Evolutionary conservation across 176 grass and related monocot species (phyloP).

Genomic region (Rhipidocladum racemiflorum): DNA sequence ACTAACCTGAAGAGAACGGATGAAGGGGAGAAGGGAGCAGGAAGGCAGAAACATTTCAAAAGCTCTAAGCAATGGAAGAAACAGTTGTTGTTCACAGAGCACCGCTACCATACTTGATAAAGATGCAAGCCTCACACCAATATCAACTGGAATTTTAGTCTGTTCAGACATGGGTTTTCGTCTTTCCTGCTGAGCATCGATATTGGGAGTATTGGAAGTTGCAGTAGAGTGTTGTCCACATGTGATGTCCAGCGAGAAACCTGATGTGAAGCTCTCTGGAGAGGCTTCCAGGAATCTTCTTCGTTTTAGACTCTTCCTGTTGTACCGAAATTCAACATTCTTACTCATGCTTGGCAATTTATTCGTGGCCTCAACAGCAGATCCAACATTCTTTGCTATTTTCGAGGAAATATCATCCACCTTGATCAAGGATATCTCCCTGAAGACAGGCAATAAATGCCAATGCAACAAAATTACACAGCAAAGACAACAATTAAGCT

Average conservation of each 20-base stretch:
- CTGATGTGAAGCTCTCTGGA: conserved; percentile 31
- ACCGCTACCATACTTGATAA: conserved; percentile 89
- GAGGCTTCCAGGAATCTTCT: conserved; percentile 54
- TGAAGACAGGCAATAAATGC: conserved; percentile 29
- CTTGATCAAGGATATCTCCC: conserved; percentile 71
- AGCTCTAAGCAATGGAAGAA: conserved; percentile 82
- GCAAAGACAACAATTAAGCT: conserved; percentile 32
- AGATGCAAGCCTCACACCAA: conserved; percentile 65
- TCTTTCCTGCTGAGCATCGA: conserved; percentile 45
- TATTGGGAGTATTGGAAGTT: conserved; percentile 33
- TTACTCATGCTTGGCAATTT: conserved; percentile 55
- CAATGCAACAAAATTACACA: conserved; percentile 38
- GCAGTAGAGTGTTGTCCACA: conserved; percentile 31
- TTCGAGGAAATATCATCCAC: conserved; percentile 63
- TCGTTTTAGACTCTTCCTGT: conserved; percentile 85
- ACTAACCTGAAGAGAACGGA: conserved; percentile 85
- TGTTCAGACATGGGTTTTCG: conserved; percentile 34
- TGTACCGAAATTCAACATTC: conserved; percentile 67
- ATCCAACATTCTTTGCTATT: conserved; percentile 73
- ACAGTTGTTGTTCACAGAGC: conserved; percentile 85
- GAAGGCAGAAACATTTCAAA: conserved; percentile 97
- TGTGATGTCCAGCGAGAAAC: conserved; percentile 27
- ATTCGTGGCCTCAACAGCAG: conserved; percentile 83
- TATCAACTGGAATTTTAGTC: conserved; percentile 37
- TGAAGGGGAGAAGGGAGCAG: conserved; percentile 80